Conservation (phyloP, 768 basidiomycete genomes). For the Grammothele lineata region DNA sequence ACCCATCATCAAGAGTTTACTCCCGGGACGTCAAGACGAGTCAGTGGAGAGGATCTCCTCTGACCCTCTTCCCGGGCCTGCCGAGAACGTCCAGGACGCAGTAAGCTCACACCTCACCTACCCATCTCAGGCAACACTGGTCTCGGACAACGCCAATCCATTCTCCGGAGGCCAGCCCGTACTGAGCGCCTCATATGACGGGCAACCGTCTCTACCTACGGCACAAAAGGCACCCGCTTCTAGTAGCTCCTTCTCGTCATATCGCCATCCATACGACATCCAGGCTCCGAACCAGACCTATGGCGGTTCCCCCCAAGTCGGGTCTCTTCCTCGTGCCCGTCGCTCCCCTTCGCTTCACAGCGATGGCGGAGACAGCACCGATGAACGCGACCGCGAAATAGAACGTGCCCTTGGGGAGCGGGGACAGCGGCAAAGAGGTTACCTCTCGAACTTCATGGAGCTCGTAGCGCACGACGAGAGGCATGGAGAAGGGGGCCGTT, state of each 20-base stretch:
- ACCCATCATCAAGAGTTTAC: too few species aligned
- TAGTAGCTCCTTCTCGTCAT: conserved; percentile 42
- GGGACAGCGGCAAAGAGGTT: conserved; percentile 36
- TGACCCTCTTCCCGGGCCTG: too few species aligned
- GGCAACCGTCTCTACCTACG: too few species aligned
- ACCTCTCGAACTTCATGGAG: conserved; percentile 49
- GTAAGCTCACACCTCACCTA: too few species aligned
- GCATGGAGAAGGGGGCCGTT: conserved; percentile 19
- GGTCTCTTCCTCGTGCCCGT: conserved; percentile 39
- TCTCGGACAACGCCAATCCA: too few species aligned
- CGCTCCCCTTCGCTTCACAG: conserved; percentile 28
- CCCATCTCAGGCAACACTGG: too few species aligned
- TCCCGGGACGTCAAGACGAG: too few species aligned
- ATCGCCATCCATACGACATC: conserved; percentile 61
- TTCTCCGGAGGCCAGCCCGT: too few species aligned
- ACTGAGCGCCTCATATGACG: too few species aligned
- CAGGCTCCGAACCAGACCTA: conserved; percentile 45
- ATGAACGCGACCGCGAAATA: not conserved
- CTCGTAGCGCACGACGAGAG: conserved; percentile 36
- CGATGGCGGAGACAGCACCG: conserved; percentile 18
- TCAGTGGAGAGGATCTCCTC: too few species aligned
- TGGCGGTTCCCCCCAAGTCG: not conserved
- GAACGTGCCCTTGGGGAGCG: conserved; percentile 10
- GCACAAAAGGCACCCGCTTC: too few species aligned
- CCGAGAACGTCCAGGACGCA: too few species aligned